These are phyloP conservation scores for Epichloe coenophiala DNA, from an alignment of 2,329 filamentous ascomycete species.

Conservation along the genomic window DNA sequence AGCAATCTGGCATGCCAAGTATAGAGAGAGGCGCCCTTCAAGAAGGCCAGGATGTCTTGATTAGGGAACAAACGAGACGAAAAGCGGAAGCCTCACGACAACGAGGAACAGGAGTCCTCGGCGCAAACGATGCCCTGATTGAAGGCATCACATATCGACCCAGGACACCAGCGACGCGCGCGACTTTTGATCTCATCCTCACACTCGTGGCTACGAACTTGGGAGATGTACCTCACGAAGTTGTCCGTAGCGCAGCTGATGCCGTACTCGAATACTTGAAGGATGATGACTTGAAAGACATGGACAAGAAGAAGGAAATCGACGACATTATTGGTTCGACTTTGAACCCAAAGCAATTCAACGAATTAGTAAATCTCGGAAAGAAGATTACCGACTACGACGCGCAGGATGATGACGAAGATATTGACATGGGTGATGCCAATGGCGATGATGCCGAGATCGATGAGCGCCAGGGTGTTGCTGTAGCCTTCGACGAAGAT, in stretches of 20 bases:
- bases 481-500: conserved; percentile 92
- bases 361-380: conserved; percentile 86
- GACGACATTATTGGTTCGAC: conserved; percentile 82
- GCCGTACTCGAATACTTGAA: conserved; percentile 84
- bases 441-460: conserved; percentile 60
- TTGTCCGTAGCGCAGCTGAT: conserved; percentile 87
- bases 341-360: conserved; percentile 82
- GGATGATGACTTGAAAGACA: conserved; percentile 89
- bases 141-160: conserved; percentile 89
- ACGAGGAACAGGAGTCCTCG: conserved; percentile 64
- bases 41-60: conserved; percentile 73
- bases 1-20: conserved; percentile 50
- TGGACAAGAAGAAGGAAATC: conserved; percentile 95
- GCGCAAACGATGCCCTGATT: conserved; percentile 72
- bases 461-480: conserved; percentile 90
- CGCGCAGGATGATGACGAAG: conserved; percentile 87
- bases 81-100: conserved; percentile 58
- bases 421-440: conserved; percentile 57
- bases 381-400: conserved; percentile 99
- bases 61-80: conserved; percentile 74
- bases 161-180: conserved; percentile 77
- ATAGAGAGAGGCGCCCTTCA: conserved; percentile 62
- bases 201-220: conserved; percentile 80
- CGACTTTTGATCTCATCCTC: conserved; percentile 87
- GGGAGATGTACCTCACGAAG: conserved; percentile 84